Percentiles rank a stretch among this genome's conserved stretches.
Evolutionary conservation across 176 grass and related monocot genomes (phyloP).

Genomic region (Cymbopogon citratus): DNA sequence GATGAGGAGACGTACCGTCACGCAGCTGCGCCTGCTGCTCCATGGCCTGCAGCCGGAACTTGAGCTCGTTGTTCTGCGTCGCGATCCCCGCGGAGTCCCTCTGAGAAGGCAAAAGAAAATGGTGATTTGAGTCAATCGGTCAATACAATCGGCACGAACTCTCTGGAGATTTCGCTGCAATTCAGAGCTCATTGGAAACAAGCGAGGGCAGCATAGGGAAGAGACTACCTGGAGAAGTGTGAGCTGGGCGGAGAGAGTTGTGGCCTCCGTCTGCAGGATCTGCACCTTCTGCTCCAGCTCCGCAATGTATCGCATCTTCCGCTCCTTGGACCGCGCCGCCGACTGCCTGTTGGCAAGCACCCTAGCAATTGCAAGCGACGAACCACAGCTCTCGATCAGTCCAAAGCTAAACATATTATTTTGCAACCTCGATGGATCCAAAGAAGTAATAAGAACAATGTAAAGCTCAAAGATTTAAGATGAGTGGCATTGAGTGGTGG

Average conservation of each 20-base stretch:
- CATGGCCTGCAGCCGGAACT: conserved; percentile 90
- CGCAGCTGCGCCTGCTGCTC: conserved; percentile 89
- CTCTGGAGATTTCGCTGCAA: background rate
- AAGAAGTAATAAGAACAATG: background rate
- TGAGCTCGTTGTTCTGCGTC: conserved; percentile 86
- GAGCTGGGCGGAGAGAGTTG: conserved; percentile 75
- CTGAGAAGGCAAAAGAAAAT: conserved; percentile 15
- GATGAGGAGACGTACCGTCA: conserved; percentile 47
- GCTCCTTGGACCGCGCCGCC: conserved; percentile 90
- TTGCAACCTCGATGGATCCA: background rate
- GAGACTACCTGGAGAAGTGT: conserved; percentile 56
- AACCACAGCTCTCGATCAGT: background rate
- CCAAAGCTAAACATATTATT: background rate
- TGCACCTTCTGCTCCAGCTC: conserved; percentile 97
- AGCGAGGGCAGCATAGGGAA: background rate
- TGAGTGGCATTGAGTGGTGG: background rate
- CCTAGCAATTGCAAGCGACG: conserved; percentile 22
- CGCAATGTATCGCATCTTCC: conserved; percentile 78
- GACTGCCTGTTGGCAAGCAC: conserved; percentile 94
- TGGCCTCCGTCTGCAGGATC: conserved; percentile 81
- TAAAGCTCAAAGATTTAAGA: background rate
- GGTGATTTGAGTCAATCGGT: background rate
- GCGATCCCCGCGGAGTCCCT: conserved; percentile 56
- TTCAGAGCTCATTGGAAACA: background rate
- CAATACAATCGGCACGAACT: background rate